Evolutionary conservation across 768 basidiomycete species (phyloP), one percentile per base, ranked within the genome.

Genomic region (Hypholoma sublateritium): DNA sequence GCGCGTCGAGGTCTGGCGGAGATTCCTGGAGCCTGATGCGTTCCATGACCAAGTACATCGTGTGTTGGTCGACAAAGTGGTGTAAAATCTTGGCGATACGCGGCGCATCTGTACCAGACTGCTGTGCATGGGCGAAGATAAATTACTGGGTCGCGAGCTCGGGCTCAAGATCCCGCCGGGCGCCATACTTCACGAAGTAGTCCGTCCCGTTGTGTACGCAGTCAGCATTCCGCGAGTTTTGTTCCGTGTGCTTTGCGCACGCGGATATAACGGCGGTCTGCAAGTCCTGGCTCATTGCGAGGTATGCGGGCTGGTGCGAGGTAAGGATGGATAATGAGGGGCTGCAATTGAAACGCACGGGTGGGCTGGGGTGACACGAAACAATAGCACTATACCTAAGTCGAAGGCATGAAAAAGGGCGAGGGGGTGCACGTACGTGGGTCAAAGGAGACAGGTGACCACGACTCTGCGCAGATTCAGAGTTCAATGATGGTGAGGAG

Each of bases 1-100:
- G 61, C 50, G 59, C 55, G 2, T 32, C 28, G 57, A 64, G 57
- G 55, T 61, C 65, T 47, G 55, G 53, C 50, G 62, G 42, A 36
- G 61, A 7, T 16, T 43, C 53, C 63, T 41, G 35, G 57, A 63
- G 61, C 43, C 49, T 52, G 59, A 69, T 69, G 55, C 24, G 59
- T 55, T 70, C 70, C 65, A 69, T 70, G 60, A 70, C 66, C 25
- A 69, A 42, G 55, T 70, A 70, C 55, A 37, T 56, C 14, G 35
- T 64, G 42, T 32, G 1, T 51, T 56, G 12, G 19, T 62, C 54
- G 61, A 37, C 47, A 63, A 62, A 59, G 54, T 65, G 50, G 28
- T 50, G 32, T 50, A 63, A 9, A 42, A 66, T 58, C 45, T 65
- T 42, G 46, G 69, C 46, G 56, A 70, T 62, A 42, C 64, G 69